Evolutionary conservation across 257 asterid genomes (phyloP), one percentile per base, ranked within the genome.

Genomic region (Solanum neorickii): DNA sequence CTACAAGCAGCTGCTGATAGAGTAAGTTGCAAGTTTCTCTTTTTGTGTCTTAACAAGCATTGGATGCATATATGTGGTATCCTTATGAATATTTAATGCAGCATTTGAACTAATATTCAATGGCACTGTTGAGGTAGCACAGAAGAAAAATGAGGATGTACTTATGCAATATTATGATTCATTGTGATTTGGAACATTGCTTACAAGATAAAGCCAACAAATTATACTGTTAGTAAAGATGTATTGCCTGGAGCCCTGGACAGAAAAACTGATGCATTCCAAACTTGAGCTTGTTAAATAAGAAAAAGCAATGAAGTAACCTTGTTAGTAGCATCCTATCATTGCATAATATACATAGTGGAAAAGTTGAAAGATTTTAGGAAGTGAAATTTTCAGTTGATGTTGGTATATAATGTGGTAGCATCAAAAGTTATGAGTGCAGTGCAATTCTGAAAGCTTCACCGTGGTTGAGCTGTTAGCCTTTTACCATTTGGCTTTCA

Each of bases 1-100:
- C 95, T 97, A 44, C 99, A 97, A 94, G 99, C 99, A 86, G 98
- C 99, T 87, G 98, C 99, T 31, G 99, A 97, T 89, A 89, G 91
- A 87, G 99, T 95, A 93, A 92, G 97, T 90, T 87, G 62, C 68
- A 85, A 73, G 66, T 74, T 75, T 46, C 52, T 60, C 84, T 27
- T 70, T 70, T 56, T 70, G 49, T 56, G 86, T 31, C 60, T 82
- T 39, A 27, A 80, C 85, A 44, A 9, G 85, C 68, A 27, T 47
- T 29, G n/a, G 68, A 25, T 29, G 29, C 68, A 29, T 47, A 47
- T 27, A 29, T 47, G 5, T 20, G 68, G 41, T 47, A 47, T 35
- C 12, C 66, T 78, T 78, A 60, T 47, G 59, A n/a, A 65, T 27
- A 46, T 78, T 39, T 46, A 78, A 15, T 18, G 27, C 15, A 78